Base-by-base conservation (phyloP, 2,329 filamentous ascomycete genomes). In the Sphaceloma murrayae region DNA sequence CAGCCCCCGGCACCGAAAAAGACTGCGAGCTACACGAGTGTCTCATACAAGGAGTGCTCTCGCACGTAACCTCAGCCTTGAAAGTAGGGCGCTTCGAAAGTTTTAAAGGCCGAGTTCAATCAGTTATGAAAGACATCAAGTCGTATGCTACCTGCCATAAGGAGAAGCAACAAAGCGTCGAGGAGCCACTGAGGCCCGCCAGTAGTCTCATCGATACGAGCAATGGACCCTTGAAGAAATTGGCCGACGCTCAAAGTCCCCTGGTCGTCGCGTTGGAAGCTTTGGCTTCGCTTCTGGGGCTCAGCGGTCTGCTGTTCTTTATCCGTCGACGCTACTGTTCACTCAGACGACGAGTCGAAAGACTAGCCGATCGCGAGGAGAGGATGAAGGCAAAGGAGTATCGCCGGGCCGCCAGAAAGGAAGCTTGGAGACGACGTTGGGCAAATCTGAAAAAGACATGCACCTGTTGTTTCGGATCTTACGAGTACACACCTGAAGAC, bases 361-460 rank as follows among this genome's bases (percentile, higher is more conserved):
- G 72, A 18, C 66, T 70, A 6, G 71, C 74, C 11, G 62, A 67
- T 32, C 66, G 65, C 10, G 74, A 78, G 59, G 73, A 77, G 56
- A 66, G 73, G 40, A 62, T 66, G 21, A 70, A 67, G 19, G 69
- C 63, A 8, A 63, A 67, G 9, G 64, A 69, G 5, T 78, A 77
- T 52, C 67, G 67, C 32, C 64, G 67, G 22, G 72, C 73, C 21
- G 73, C 73, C 14, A 66, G 70, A 16, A 32, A 43, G 21, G 69
- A 73, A 34, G 63, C 66, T 30, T 68, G 70, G 62, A 62, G 64
- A 24, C 64, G 67, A 42, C 73, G 69, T 63, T 75, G 72, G 70
- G 57, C 54, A 13, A 48, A 48, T 14, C 54, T 62, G 40, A 43
- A 59, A 5, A 43, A 44, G 8, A 49, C 55, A 16, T 48, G 61